phyloP scores from a whole-genome alignment of 768 basidiomycete species.

The Kwoniella bestiolae region DNA sequence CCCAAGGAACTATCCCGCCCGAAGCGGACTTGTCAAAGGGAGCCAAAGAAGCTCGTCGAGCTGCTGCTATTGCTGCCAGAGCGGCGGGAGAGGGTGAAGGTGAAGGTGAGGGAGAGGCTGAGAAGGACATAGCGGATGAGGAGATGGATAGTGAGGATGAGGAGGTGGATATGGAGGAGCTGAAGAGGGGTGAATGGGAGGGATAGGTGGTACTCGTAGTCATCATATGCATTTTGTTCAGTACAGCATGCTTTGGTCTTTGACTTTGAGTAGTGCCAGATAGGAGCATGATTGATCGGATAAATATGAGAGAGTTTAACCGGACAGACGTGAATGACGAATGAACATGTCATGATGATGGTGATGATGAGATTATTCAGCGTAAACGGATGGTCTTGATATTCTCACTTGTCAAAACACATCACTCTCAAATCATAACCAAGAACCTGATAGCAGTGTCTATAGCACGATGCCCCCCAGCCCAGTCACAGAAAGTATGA shows the following conservation, averaged over 20 bases:
- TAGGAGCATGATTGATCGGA: background rate
- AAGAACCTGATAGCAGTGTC: too few relatives aligned
- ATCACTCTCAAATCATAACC: background rate
- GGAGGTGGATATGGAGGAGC: slow-evolving; percentile 62
- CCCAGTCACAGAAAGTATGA: slow-evolving; percentile 29
- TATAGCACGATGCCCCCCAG: background rate
- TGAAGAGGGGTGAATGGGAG: slow-evolving; percentile 3
- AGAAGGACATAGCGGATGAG: slow-evolving; percentile 61
- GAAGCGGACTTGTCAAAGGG: slow-evolving; percentile 68
- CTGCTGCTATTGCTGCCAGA: slow-evolving; percentile 16
- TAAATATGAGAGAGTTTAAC: background rate
- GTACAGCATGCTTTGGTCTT: too few relatives aligned
- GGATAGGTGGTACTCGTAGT: background rate
- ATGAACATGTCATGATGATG: background rate
- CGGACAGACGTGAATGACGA: background rate
- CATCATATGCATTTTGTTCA: background rate
- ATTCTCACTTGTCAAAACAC: background rate
- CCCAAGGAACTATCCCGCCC: slow-evolving; percentile 74
- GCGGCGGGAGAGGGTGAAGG: slow-evolving; percentile 16
- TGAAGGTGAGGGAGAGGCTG: slow-evolving; percentile 50
- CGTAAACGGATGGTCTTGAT: background rate
- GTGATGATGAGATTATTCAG: too few relatives aligned
- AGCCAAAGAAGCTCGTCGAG: slow-evolving; percentile 51
- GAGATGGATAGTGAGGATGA: slow-evolving; percentile 56
- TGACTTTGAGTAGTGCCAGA: background rate